A percentile compares a stretch with the other conserved stretches of the same genome.
phyloP scores from a whole-genome alignment of 139 green algal genomes.

The Chlorella sp. region DNA sequence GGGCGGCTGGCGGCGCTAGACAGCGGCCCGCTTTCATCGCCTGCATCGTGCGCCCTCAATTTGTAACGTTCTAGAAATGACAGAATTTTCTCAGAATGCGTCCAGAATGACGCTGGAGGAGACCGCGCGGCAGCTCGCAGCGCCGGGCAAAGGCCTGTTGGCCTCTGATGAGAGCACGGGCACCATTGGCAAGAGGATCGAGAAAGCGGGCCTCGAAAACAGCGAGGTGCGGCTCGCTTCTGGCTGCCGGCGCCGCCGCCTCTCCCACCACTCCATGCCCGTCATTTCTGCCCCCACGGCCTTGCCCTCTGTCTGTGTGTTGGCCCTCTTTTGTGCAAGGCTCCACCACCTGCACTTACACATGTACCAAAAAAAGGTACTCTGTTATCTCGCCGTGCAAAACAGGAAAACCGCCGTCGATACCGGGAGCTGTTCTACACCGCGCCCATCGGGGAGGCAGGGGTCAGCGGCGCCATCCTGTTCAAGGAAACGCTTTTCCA shows the following conservation, averaged over 20 bases:
- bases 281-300: too few relatives aligned
- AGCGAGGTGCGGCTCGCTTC: slow-evolving; percentile 43
- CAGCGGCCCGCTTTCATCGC: not conserved
- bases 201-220: slow-evolving; percentile 59
- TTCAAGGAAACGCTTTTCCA: slow-evolving; percentile 95
- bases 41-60: not conserved
- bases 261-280: not conserved
- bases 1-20: too few relatives aligned
- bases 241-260: not conserved
- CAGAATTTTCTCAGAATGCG: not conserved
- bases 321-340: too few relatives aligned
- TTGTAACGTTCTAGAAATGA: not conserved
- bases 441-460: slow-evolving; percentile 63
- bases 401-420: slow-evolving; percentile 59
- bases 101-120: too few relatives aligned
- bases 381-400: not conserved
- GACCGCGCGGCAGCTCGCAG: slow-evolving; percentile 26
- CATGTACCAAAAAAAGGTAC: too few relatives aligned
- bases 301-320: not conserved
- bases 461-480: slow-evolving; percentile 85
- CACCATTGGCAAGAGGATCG: slow-evolving; percentile 88
- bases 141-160: slow-evolving; percentile 79
- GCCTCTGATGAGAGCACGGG: slow-evolving; percentile 82
- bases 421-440: slow-evolving; percentile 84
- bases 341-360: too few relatives aligned